These are phyloP conservation scores for Yamadazyma endophytica DNA, from an alignment of 805 yeast genomes.

Conservation along the genomic window DNA sequence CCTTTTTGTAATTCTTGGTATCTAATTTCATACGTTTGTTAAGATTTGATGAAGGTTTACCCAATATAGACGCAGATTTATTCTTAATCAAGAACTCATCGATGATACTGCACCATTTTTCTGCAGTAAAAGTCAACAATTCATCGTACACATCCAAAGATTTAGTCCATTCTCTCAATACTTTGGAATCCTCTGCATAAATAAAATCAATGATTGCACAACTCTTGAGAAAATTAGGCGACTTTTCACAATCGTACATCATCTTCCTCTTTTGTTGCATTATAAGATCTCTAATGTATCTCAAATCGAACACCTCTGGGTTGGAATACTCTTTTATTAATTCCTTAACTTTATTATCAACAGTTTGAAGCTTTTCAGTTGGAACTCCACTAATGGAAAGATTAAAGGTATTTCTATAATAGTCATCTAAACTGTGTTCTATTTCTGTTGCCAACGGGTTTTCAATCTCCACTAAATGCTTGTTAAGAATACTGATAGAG, in stretches of 20 bases:
- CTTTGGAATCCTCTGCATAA: slow-evolving; percentile 69
- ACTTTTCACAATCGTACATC: slow-evolving; percentile 58
- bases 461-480: slow-evolving; percentile 71
- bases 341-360: slow-evolving; percentile 47
- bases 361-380: slow-evolving; percentile 50
- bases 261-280: slow-evolving; percentile 61
- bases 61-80: slow-evolving; percentile 61
- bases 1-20: slow-evolving; percentile 44
- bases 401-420: slow-evolving; percentile 54
- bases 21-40: slow-evolving; percentile 51
- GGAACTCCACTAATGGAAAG: slow-evolving; percentile 72
- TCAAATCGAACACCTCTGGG: slow-evolving; percentile 52
- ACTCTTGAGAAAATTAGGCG: slow-evolving; percentile 56
- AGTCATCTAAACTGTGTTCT: slow-evolving; percentile 72
- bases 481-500: slow-evolving; percentile 71
- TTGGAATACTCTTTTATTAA: slow-evolving; percentile 52
- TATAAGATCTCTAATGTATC: slow-evolving; percentile 62
- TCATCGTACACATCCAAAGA: slow-evolving; percentile 56
- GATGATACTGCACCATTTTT: slow-evolving; percentile 64
- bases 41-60: slow-evolving; percentile 63
- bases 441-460: slow-evolving; percentile 77
- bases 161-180: slow-evolving; percentile 52
- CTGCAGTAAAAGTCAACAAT: slow-evolving; percentile 55
- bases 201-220: slow-evolving; percentile 74
- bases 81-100: slow-evolving; percentile 53